Conservation (phyloP, 1,284 basidiomycete species). For the Leccinum subspadiceum region DNA sequence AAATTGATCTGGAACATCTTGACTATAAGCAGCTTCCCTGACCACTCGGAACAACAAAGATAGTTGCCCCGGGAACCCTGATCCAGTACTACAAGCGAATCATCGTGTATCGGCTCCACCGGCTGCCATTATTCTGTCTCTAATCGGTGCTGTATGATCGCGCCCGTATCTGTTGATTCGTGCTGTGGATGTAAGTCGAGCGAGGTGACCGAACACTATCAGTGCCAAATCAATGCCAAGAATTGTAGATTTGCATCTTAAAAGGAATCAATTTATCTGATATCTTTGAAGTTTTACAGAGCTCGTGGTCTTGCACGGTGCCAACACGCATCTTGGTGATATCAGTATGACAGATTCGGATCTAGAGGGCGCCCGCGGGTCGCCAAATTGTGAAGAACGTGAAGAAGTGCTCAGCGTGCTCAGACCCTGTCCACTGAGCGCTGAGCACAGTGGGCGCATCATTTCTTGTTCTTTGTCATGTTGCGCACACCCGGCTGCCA, state of each 20-base stretch:
- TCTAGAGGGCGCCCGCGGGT: conserved; percentile 6
- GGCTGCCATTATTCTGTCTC: conserved; percentile 11
- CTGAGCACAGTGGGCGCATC: background rate
- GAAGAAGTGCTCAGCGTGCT: background rate
- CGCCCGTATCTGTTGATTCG: conserved; percentile 8
- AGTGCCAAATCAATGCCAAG: background rate
- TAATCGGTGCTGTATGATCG: conserved; percentile 14
- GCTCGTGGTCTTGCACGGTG: conserved; percentile 12
- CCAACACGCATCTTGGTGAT: conserved; percentile 7
- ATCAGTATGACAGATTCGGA: conserved; percentile 10
- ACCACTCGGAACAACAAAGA: conserved; percentile 30
- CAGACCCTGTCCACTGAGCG: background rate
- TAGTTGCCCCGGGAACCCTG: conserved; percentile 23
- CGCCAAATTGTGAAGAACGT: conserved; percentile 8
- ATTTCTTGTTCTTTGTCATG: background rate
- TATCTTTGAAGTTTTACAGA: background rate
- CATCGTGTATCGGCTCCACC: conserved; percentile 24
- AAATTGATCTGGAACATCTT: conserved; percentile 21
- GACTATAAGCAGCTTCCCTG: conserved; percentile 29
- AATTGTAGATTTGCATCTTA: background rate
- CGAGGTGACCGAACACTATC: conserved; percentile 7
- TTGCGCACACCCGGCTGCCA: conserved; percentile 1
- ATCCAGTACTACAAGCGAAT: conserved; percentile 17
- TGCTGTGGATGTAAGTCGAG: background rate
- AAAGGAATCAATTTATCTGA: conserved; percentile 13